phyloP scores from a whole-genome alignment of 352 stramenopile genomes.

The Pythium volutum region DNA sequence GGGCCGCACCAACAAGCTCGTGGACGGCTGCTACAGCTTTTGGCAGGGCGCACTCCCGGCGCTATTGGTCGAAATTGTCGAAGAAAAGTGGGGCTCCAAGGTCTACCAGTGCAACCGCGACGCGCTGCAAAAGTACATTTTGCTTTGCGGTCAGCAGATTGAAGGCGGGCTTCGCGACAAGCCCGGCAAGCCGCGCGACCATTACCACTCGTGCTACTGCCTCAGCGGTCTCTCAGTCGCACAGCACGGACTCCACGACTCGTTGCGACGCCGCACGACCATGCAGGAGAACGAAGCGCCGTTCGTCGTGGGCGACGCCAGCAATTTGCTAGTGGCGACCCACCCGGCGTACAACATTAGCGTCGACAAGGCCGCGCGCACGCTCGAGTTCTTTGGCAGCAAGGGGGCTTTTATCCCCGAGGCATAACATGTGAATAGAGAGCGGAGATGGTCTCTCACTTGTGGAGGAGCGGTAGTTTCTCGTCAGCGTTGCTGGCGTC shows the following conservation, averaged over 20 bases:
- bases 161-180: slow-evolving; percentile 94
- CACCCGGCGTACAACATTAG: slow-evolving; percentile 94
- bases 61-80: slow-evolving; percentile 60
- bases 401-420: slow-evolving; percentile 52
- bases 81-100: slow-evolving; percentile 31
- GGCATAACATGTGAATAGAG: slow-evolving; percentile 6
- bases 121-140: slow-evolving; percentile 90
- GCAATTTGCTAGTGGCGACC: slow-evolving; percentile 79
- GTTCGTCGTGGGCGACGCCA: slow-evolving; percentile 47
- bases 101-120: slow-evolving; percentile 70
- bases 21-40: slow-evolving; percentile 99
- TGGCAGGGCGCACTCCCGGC: slow-evolving; percentile 94
- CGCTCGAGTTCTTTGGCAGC: slow-evolving; percentile 64
- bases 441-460: not conserved
- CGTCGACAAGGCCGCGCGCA: slow-evolving; percentile 72
- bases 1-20: slow-evolving; percentile 98
- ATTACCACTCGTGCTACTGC: slow-evolving; percentile 99
- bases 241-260: slow-evolving; percentile 69
- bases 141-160: slow-evolving; percentile 94
- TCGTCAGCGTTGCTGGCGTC: slow-evolving; percentile 28
- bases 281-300: slow-evolving; percentile 29
- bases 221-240: slow-evolving; percentile 94
- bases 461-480: slow-evolving; percentile 45
- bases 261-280: slow-evolving; percentile 21
- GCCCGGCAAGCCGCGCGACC: slow-evolving; percentile 93